These are phyloP conservation scores for Paecilomyces sp. DNA, from an alignment of 2,329 filamentous ascomycete genomes.

Conservation along the genomic window DNA sequence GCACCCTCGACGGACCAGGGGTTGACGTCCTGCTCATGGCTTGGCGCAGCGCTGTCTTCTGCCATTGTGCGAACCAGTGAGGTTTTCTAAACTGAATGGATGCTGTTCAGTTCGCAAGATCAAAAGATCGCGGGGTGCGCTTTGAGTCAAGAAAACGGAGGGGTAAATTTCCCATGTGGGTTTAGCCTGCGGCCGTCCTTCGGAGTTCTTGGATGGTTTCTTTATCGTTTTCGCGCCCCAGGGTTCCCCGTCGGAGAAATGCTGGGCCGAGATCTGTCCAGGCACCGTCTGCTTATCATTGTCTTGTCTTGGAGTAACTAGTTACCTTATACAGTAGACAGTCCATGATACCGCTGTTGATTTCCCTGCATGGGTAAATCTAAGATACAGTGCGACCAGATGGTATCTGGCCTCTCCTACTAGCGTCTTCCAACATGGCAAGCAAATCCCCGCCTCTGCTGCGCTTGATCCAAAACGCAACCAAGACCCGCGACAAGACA, in stretches of 20 bases:
- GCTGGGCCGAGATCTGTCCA: neutral
- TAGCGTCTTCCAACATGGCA: neutral
- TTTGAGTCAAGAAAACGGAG: neutral
- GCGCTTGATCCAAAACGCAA: neutral
- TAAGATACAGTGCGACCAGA: neutral
- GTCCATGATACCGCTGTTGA: neutral
- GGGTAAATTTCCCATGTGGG: neutral
- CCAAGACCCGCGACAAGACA: neutral
- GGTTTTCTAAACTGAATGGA: neutral
- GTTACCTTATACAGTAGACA: neutral
- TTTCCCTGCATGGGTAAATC: neutral
- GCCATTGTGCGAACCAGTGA: neutral
- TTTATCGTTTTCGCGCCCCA: neutral
- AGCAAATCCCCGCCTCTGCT: neutral
- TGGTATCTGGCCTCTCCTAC: neutral
- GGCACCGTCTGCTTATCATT: neutral
- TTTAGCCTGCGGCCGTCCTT: neutral
- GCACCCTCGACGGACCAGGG: neutral
- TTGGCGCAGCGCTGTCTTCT: neutral
- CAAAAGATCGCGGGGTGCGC: neutral
- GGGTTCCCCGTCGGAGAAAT: neutral
- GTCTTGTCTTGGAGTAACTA: neutral
- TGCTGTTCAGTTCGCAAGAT: neutral
- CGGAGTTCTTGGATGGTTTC: neutral
- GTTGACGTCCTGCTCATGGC: conserved; percentile 1